phyloP scores from a whole-genome alignment of 495 filamentous ascomycete genomes.

The Ramalina peruviana region DNA sequence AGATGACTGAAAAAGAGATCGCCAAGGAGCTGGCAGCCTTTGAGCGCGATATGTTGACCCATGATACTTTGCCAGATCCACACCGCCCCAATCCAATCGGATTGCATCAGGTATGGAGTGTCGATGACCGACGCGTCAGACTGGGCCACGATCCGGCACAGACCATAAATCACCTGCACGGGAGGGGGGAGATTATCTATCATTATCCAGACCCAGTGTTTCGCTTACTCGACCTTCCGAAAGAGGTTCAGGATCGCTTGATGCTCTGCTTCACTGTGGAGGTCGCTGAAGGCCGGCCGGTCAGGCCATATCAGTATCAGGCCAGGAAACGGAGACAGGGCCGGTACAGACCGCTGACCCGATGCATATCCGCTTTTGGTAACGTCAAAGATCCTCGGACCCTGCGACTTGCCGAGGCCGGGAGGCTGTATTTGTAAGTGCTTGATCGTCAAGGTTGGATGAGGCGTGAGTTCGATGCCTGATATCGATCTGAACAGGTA shows the following conservation, averaged over 20 bases:
- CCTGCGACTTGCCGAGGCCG: background rate
- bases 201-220: background rate
- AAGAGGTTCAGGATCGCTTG: background rate
- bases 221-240: background rate
- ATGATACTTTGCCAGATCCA: background rate
- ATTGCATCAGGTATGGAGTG: background rate
- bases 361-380: constrained; percentile 2
- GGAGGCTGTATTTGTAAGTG: constrained; percentile 1
- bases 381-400: background rate
- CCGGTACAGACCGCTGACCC: constrained; percentile 1
- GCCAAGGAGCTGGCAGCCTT: background rate
- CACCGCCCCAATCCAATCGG: background rate
- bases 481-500: background rate
- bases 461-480: background rate
- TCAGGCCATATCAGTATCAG: background rate
- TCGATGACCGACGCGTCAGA: background rate
- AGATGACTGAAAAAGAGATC: constrained; percentile 5
- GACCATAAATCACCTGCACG: background rate
- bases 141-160: background rate
- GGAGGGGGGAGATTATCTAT: constrained; percentile 1
- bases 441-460: background rate
- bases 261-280: background rate
- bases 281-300: background rate
- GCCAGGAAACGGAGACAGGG: background rate
- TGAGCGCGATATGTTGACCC: background rate